A percentile compares a stretch with the other conserved stretches of the same genome.
Conservation (phyloP, 768 basidiomycete genomes). For the Piloderma croceum region DNA sequence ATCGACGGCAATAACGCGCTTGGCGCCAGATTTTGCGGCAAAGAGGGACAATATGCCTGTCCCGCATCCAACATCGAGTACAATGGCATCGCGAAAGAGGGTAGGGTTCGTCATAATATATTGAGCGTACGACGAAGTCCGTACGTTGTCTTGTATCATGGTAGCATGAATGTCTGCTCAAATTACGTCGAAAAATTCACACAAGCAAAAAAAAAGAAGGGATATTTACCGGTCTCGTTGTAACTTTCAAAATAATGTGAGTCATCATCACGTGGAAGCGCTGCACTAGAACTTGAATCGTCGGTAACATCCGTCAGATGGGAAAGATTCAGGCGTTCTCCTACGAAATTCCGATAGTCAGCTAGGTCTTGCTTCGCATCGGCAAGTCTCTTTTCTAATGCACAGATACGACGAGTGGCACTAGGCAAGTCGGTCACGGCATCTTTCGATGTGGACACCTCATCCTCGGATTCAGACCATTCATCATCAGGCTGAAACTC, state of each 20-base stretch:
- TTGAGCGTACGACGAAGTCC: slow-evolving; percentile 88
- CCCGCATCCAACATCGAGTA: slow-evolving; percentile 95
- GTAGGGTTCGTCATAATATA: slow-evolving; percentile 82
- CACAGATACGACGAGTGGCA: slow-evolving; percentile 42
- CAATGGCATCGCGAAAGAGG: slow-evolving; percentile 78
- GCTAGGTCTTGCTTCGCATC: slow-evolving; percentile 52
- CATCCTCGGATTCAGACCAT: slow-evolving; percentile 76
- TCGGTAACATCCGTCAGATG: slow-evolving; percentile 38
- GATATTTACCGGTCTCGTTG: slow-evolving; percentile 65
- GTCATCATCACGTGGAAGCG: slow-evolving; percentile 71
- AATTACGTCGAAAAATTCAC: background rate
- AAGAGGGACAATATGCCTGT: slow-evolving; percentile 91
- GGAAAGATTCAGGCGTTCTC: slow-evolving; percentile 44
- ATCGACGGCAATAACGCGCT: slow-evolving; percentile 86
- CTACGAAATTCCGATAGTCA: slow-evolving; percentile 57
- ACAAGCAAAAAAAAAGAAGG: background rate
- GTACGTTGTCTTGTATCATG: slow-evolving; percentile 94
- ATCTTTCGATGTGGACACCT: too few species aligned
- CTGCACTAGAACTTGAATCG: slow-evolving; percentile 23
- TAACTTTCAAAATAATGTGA: slow-evolving; percentile 93
- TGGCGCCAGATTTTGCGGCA: slow-evolving; percentile 84
- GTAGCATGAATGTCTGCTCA: slow-evolving; percentile 83
- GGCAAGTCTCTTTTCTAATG: slow-evolving; percentile 58
- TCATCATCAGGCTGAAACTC: slow-evolving; percentile 65
- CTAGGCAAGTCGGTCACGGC: slow-evolving; percentile 17